Percentiles rank a stretch among this genome's conserved stretches.
These are phyloP conservation scores for Aureobasidium leucospermi DNA, from an alignment of 2,329 filamentous ascomycete genomes.

Conservation along the genomic window DNA sequence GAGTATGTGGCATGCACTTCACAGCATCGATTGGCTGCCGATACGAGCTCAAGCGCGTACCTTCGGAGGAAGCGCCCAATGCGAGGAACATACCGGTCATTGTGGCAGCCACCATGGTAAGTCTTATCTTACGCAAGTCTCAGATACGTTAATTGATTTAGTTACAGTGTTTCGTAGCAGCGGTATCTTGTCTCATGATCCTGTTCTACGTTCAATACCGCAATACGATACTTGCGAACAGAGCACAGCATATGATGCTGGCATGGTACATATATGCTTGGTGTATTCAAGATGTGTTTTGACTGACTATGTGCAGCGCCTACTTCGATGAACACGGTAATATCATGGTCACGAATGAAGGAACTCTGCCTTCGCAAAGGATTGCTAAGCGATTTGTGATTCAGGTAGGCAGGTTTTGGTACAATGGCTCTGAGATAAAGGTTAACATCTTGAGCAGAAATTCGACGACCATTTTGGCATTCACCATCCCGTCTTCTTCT, in stretches of 20 bases:
- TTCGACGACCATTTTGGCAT: slow-evolving; percentile 69
- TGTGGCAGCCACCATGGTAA: slow-evolving; percentile 63
- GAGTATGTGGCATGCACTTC: slow-evolving; percentile 85
- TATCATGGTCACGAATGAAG: slow-evolving; percentile 62
- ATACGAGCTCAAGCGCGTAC: slow-evolving; percentile 52
- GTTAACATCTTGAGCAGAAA: slow-evolving; percentile 31
- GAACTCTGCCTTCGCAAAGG: slow-evolving; percentile 62
- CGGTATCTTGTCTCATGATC: slow-evolving; percentile 28
- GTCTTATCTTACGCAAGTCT: slow-evolving; percentile 21
- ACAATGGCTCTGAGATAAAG: neutral
- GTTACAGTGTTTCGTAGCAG: slow-evolving; percentile 33
- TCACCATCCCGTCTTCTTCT: slow-evolving; percentile 73
- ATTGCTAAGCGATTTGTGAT: slow-evolving; percentile 73
- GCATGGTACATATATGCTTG: slow-evolving; percentile 29
- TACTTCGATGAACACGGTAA: slow-evolving; percentile 61
- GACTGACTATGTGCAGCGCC: slow-evolving; percentile 30
- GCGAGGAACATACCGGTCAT: slow-evolving; percentile 60
- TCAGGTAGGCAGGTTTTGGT: slow-evolving; percentile 37
- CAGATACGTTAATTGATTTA: slow-evolving; percentile 2
- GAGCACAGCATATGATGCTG: slow-evolving; percentile 48
- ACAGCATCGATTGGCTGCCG: slow-evolving; percentile 63
- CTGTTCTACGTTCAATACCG: slow-evolving; percentile 32
- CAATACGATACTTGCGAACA: slow-evolving; percentile 31
- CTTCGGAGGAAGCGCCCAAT: slow-evolving; percentile 28
- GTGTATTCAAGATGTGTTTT: neutral